These are phyloP conservation scores for Friedmanniomyces simplex DNA, from an alignment of 495 filamentous ascomycete genomes.

Conservation along the genomic window DNA sequence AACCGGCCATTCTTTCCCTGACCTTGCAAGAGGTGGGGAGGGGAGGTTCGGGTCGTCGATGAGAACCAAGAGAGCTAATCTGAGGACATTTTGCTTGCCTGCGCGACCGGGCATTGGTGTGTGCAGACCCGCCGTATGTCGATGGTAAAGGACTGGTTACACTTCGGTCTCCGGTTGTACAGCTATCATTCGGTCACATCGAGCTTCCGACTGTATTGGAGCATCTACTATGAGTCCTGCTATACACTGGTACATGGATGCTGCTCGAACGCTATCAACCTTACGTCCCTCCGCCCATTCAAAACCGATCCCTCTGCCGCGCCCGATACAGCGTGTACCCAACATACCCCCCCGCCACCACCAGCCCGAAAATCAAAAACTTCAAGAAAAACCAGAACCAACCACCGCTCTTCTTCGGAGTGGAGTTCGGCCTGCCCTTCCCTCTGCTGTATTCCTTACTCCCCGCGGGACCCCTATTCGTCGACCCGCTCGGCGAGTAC, in stretches of 20 bases:
- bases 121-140: too few species aligned
- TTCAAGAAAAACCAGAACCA: conserved; percentile 94
- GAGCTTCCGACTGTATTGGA: neutral
- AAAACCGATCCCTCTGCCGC: conserved; percentile 71
- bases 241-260: neutral
- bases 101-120: too few species aligned
- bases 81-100: conserved; percentile 30
- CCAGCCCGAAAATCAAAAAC: conserved; percentile 62
- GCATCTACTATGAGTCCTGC: neutral
- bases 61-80: conserved; percentile 51
- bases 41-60: conserved; percentile 35
- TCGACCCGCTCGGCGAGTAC: conserved; percentile 47
- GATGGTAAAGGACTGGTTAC: too few species aligned
- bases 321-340: conserved; percentile 75
- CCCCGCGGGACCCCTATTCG: conserved; percentile 28
- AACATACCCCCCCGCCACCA: conserved; percentile 62
- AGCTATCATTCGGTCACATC: too few species aligned
- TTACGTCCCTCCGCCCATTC: conserved; percentile 11
- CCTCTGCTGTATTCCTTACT: conserved; percentile 32
- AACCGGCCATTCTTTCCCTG: conserved; percentile 31
- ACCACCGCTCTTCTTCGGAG: conserved; percentile 42
- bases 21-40: neutral
- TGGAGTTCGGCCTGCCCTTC: conserved; percentile 17
- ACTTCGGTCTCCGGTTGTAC: too few species aligned
- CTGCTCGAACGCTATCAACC: conserved; percentile 20